A percentile compares a stretch with the other conserved stretches of the same genome.
These are phyloP conservation scores for Diplocarpon mali DNA, from an alignment of 2,329 filamentous ascomycete species.

Conservation along the genomic window DNA sequence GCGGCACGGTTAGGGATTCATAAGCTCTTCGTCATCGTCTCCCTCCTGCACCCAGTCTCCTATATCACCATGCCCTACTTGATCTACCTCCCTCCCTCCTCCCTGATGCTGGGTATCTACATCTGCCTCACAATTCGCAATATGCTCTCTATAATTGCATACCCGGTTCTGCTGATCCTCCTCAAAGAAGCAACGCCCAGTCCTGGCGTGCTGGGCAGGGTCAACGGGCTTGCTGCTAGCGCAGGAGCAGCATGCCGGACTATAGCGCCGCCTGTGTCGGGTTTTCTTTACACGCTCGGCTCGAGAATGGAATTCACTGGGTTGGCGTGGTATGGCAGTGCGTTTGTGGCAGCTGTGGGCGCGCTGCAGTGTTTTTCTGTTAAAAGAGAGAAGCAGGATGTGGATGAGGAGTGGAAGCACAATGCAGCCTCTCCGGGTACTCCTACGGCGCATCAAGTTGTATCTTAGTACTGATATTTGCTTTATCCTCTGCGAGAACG, in stretches of 20 bases:
- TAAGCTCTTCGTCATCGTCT: slow-evolving; percentile 25
- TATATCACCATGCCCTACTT: slow-evolving; percentile 50
- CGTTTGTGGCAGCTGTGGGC: slow-evolving; percentile 43
- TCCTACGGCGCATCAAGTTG: neutral
- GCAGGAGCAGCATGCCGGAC: slow-evolving; percentile 57
- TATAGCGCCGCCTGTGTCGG: slow-evolving; percentile 52
- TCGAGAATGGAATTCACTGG: slow-evolving; percentile 47
- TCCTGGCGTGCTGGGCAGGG: slow-evolving; percentile 45
- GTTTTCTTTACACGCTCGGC: slow-evolving; percentile 51
- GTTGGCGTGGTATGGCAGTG: slow-evolving; percentile 53
- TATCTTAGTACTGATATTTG: no score
- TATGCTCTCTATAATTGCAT: slow-evolving; percentile 49
- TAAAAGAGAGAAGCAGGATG: slow-evolving; percentile 11
- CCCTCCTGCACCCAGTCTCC: slow-evolving; percentile 23
- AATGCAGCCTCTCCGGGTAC: neutral
- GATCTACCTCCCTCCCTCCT: slow-evolving; percentile 39
- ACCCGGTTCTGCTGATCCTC: slow-evolving; percentile 54
- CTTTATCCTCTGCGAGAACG: neutral
- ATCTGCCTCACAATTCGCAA: slow-evolving; percentile 37
- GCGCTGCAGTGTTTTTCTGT: slow-evolving; percentile 46
- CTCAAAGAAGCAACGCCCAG: slow-evolving; percentile 56
- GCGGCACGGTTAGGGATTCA: slow-evolving; percentile 48
- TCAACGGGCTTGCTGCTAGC: slow-evolving; percentile 56
- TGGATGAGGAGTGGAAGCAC: slow-evolving; percentile 8
- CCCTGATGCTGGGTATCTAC: slow-evolving; percentile 48